A percentile compares a stretch with the other conserved stretches of the same genome.
Evolutionary conservation across 2,329 filamentous ascomycete genomes (phyloP).

Genomic region (Talaromyces verruculosus): DNA sequence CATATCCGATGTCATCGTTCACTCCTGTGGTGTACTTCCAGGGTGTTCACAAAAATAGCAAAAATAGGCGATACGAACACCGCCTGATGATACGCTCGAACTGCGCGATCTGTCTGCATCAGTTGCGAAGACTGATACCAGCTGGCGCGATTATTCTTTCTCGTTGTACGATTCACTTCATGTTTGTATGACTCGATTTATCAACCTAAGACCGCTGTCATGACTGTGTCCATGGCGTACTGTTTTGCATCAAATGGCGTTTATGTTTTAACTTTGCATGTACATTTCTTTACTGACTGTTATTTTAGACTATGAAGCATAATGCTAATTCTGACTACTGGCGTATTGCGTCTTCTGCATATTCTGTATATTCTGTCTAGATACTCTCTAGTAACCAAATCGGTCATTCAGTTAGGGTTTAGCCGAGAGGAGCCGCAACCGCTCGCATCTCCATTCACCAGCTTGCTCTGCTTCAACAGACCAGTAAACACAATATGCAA

Average conservation of each 20-base stretch:
- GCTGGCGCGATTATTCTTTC: not conserved
- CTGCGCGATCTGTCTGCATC: not conserved
- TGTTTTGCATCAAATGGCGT: constrained; percentile 3
- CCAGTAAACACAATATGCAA: not conserved
- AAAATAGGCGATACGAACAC: not conserved
- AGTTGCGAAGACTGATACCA: not conserved
- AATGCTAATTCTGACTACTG: not conserved
- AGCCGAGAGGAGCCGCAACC: constrained; percentile 38
- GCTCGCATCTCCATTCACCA: constrained; percentile 2
- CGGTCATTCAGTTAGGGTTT: constrained; percentile 35
- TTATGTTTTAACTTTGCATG: not conserved
- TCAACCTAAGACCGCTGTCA: not conserved
- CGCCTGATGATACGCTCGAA: not conserved
- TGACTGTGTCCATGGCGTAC: not conserved
- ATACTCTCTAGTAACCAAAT: not conserved
- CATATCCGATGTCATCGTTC: not conserved
- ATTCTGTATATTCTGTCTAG: not conserved
- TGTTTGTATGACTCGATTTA: constrained; percentile 6
- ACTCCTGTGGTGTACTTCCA: not conserved
- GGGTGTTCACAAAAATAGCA: no score
- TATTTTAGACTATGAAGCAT: not conserved
- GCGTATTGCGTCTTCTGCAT: no score
- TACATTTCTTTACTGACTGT: not conserved
- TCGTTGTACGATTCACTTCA: not conserved
- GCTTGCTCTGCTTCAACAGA: not conserved